These are phyloP conservation scores for Choricystis sp. DNA, from an alignment of 139 green algal species.

Conservation along the genomic window DNA sequence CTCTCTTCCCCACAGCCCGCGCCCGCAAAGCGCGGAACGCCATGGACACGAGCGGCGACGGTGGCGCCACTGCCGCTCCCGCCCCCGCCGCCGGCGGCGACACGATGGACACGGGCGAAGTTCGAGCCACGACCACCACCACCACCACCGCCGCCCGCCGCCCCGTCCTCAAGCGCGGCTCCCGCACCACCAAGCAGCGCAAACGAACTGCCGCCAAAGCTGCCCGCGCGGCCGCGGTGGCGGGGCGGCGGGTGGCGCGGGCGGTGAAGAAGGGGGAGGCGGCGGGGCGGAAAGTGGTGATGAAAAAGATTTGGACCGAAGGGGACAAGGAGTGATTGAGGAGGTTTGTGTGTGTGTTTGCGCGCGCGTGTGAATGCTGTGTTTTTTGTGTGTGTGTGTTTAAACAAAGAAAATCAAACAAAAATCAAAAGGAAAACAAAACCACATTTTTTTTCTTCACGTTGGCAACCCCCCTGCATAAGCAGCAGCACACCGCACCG, in stretches of 20 bases:
- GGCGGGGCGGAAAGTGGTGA: no score
- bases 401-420: no score
- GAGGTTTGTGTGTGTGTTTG: no score
- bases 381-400: no score
- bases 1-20: no score
- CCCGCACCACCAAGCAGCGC: background rate
- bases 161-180: background rate
- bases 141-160: background rate
- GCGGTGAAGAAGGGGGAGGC: background rate
- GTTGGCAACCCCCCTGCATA: background rate
- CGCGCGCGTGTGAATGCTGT: no score
- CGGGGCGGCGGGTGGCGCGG: no score
- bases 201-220: background rate
- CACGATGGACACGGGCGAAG: background rate
- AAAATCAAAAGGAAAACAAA: background rate
- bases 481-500: background rate
- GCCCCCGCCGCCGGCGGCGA: background rate
- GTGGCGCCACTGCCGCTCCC: no score
- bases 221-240: no score
- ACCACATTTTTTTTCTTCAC: background rate
- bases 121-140: no score
- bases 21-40: background rate
- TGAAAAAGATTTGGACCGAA: background rate
- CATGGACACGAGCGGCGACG: background rate
- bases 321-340: background rate